Evolutionary conservation across 2,329 filamentous ascomycete genomes (phyloP).

Genomic region (Trichophyton simii): DNA sequence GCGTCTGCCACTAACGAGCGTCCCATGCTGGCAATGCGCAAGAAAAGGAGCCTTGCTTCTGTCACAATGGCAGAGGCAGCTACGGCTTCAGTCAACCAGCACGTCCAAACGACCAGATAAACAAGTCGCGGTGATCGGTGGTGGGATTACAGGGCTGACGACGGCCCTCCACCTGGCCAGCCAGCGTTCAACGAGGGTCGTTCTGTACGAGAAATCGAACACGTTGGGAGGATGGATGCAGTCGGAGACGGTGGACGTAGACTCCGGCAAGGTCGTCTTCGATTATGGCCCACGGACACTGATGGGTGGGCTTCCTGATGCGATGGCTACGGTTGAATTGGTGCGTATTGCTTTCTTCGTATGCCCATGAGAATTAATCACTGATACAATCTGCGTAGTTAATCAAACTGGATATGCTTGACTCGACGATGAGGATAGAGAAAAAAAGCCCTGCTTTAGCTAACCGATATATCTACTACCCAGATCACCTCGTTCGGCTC

Average conservation of each 20-base stretch:
- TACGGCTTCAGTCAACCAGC: background rate
- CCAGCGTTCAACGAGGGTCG: slow-evolving; percentile 59
- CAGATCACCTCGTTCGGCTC: slow-evolving; percentile 60
- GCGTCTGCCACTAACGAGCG: background rate
- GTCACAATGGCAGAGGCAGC: background rate
- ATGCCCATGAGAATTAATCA: background rate
- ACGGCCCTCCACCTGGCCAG: slow-evolving; percentile 64
- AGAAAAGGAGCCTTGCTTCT: background rate
- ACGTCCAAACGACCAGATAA: background rate
- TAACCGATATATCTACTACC: slow-evolving; percentile 78
- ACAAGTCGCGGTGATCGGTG: slow-evolving; percentile 54
- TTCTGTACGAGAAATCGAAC: slow-evolving; percentile 61
- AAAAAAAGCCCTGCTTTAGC: slow-evolving; percentile 40
- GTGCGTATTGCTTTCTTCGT: background rate
- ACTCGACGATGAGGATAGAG: slow-evolving; percentile 45
- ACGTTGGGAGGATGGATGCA: slow-evolving; percentile 74
- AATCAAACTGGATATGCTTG: slow-evolving; percentile 31
- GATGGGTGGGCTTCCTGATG: slow-evolving; percentile 45
- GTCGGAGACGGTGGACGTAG: slow-evolving; percentile 50
- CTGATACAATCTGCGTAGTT: slow-evolving; percentile 24
- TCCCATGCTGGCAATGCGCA: background rate
- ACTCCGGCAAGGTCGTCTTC: slow-evolving; percentile 53
- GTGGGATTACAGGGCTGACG: slow-evolving; percentile 70
- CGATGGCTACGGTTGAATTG: slow-evolving; percentile 36
- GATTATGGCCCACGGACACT: slow-evolving; percentile 76